phyloP scores from a whole-genome alignment of 2,329 filamentous ascomycete species.

The Curvularia verruculosa region DNA sequence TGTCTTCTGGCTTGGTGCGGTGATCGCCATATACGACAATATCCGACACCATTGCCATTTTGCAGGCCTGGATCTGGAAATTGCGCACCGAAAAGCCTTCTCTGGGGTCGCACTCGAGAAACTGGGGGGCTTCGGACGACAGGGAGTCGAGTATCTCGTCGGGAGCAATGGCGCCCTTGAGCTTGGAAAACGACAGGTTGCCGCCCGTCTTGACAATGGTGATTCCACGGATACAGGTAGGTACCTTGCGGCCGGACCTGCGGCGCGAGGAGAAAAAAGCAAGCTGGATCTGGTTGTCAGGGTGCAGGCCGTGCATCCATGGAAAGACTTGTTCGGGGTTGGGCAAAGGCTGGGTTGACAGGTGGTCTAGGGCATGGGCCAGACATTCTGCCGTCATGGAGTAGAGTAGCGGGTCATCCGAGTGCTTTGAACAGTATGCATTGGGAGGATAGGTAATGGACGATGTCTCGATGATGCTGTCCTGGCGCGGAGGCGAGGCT shows the following conservation, averaged over 20 bases:
- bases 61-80: slow-evolving; percentile 94
- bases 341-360: slow-evolving; percentile 80
- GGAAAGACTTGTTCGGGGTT: slow-evolving; percentile 88
- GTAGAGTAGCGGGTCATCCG: slow-evolving; percentile 66
- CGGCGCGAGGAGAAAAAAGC: slow-evolving; percentile 85
- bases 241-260: slow-evolving; percentile 71
- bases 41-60: slow-evolving; percentile 85
- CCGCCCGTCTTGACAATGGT: slow-evolving; percentile 89
- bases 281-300: slow-evolving; percentile 85
- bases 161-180: slow-evolving; percentile 86
- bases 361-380: slow-evolving; percentile 74
- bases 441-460: slow-evolving; percentile 80
- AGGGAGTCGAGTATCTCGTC: slow-evolving; percentile 72
- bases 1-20: slow-evolving; percentile 63
- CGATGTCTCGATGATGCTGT: slow-evolving; percentile 61
- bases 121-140: slow-evolving; percentile 61
- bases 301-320: slow-evolving; percentile 93
- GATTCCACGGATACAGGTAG: slow-evolving; percentile 78
- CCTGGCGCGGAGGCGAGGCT: slow-evolving; percentile 65
- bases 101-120: slow-evolving; percentile 81
- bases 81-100: slow-evolving; percentile 96
- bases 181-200: slow-evolving; percentile 71
- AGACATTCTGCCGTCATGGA: slow-evolving; percentile 73
- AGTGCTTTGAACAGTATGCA: slow-evolving; percentile 62
- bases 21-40: slow-evolving; percentile 90